Evolutionary conservation across 148 eudicot genomes (phyloP).

Genomic region (Arbutus unedo): DNA sequence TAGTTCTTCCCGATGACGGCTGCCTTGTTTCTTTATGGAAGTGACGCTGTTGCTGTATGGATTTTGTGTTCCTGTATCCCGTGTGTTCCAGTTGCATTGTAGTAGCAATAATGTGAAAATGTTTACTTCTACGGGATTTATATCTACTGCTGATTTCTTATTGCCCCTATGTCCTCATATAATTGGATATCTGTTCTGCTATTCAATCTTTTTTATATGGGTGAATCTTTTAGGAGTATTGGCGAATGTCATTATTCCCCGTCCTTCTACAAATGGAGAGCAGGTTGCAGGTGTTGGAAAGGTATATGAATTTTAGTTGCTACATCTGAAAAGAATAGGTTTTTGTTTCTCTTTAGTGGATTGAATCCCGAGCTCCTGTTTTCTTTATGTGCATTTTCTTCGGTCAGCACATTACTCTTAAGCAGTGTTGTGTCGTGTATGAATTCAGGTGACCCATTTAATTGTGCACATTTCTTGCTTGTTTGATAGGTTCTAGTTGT

Average conservation of each 20-base stretch:
- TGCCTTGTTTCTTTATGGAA: neutral
- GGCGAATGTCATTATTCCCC: slow-evolving; percentile 69
- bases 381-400: neutral
- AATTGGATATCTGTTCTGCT: neutral
- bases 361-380: neutral
- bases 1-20: neutral
- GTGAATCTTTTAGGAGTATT: slow-evolving; percentile 48
- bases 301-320: slow-evolving; percentile 36
- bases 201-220: neutral
- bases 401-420: neutral
- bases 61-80: neutral
- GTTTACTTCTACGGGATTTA: neutral
- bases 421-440: neutral
- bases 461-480: neutral
- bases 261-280: slow-evolving; percentile 57
- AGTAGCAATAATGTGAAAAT: neutral
- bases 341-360: neutral
- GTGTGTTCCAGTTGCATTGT: neutral
- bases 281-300: slow-evolving; percentile 74
- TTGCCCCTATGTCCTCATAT: neutral
- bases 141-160: neutral
- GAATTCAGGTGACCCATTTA: neutral
- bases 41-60: neutral
- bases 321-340: neutral
- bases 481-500: neutral